phyloP scores from a whole-genome alignment of 495 filamentous ascomycete species.

The Penicillium flavigenum region DNA sequence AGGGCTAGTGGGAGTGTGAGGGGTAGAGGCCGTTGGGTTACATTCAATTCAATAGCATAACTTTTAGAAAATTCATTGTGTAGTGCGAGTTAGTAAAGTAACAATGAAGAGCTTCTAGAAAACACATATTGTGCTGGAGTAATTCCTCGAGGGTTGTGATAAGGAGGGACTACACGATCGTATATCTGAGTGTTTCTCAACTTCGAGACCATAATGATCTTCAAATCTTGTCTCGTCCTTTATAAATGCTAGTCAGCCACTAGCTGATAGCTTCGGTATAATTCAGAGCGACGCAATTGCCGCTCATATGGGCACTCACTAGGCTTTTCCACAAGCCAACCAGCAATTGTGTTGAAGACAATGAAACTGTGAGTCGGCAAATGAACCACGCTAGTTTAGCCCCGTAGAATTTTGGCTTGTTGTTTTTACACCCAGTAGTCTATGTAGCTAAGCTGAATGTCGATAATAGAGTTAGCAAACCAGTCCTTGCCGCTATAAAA shows the following conservation, averaged over 20 bases:
- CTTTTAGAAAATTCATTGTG: neutral
- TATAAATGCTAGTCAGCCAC: neutral
- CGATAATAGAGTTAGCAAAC: neutral
- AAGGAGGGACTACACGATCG: no score
- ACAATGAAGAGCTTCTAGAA: neutral
- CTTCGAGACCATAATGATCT: no score
- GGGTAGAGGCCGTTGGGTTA: neutral
- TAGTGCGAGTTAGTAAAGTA: neutral
- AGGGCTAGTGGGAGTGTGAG: conserved; percentile 2
- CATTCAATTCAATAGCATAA: neutral
- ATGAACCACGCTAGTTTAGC: conserved; percentile 7
- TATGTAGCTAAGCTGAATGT: neutral
- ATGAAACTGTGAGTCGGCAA: conserved; percentile 3
- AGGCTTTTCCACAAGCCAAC: neutral
- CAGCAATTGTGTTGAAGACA: neutral
- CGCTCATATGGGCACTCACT: conserved; percentile 1
- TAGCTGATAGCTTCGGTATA: conserved; percentile 10
- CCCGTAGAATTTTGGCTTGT: neutral
- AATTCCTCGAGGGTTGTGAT: no score
- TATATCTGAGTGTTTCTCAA: no score
- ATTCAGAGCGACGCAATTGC: conserved; percentile 16
- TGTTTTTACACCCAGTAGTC: neutral
- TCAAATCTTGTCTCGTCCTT: neutral
- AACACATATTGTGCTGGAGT: neutral
- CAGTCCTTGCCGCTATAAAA: neutral